Conservation (phyloP, 495 filamentous ascomycete species). For the Xylaria bambusicola region DNA sequence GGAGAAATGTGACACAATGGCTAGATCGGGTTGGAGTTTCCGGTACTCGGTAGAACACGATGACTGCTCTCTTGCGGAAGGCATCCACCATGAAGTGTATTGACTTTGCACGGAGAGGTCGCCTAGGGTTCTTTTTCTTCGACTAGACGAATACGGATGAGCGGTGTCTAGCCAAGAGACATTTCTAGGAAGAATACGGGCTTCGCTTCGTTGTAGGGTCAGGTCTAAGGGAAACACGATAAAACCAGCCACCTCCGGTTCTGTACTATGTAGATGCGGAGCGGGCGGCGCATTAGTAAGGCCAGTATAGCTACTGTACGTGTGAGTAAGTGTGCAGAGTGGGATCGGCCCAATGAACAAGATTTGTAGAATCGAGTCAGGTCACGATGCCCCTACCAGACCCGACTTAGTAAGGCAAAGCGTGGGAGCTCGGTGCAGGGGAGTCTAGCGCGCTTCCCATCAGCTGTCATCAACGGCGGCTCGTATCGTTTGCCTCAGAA, state of each 20-base stretch:
- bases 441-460: neutral
- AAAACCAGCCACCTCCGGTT: constrained; percentile 5
- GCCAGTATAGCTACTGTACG: neutral
- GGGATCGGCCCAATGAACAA: neutral
- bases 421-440: constrained; percentile 1
- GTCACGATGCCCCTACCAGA: neutral
- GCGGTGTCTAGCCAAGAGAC: constrained; percentile 8
- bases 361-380: constrained; percentile 1
- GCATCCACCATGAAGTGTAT: too few relatives aligned
- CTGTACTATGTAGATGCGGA: neutral
- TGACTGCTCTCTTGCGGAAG: too few relatives aligned
- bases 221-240: constrained; percentile 7
- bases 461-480: constrained; percentile 2
- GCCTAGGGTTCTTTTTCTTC: neutral
- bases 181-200: constrained; percentile 9
- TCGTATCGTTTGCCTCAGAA: constrained; percentile 7
- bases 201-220: constrained; percentile 1
- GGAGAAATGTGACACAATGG: constrained; percentile 4
- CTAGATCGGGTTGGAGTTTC: neutral
- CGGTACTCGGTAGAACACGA: too few relatives aligned
- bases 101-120: neutral
- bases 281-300: neutral
- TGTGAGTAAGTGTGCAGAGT: neutral
- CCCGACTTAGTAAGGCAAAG: constrained; percentile 10
- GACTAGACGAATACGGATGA: constrained; percentile 12